Percentiles rank a stretch among this genome's conserved stretches.
phyloP scores from a whole-genome alignment of 2,329 filamentous ascomycete species.

The Penicillium sp. region DNA sequence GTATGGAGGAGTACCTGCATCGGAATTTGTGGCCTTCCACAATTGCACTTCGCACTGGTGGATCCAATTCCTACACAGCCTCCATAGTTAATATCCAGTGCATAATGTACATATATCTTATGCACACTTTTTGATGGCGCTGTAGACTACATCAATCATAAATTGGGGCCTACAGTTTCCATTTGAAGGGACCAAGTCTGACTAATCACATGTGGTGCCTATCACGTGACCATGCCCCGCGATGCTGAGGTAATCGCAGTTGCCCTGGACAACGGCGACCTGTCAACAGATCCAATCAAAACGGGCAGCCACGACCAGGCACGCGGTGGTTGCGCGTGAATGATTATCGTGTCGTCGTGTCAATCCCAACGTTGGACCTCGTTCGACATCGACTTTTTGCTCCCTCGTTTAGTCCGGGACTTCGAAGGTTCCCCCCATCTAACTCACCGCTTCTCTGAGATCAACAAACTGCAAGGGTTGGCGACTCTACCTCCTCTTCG shows the following conservation, averaged over 20 bases:
- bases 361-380: neutral
- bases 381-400: neutral
- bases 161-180: no score
- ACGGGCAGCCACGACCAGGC: slow-evolving; percentile 2
- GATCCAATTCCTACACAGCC: neutral
- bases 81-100: no score
- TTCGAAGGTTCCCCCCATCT: neutral
- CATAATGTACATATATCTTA: neutral
- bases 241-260: slow-evolving; percentile 14
- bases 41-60: slow-evolving; percentile 2
- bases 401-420: neutral
- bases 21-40: neutral
- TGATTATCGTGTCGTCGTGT: slow-evolving; percentile 1
- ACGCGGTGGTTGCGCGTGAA: slow-evolving; percentile 3
- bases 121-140: no score
- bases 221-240: slow-evolving; percentile 5
- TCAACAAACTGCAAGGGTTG: slow-evolving; percentile 21
- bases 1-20: neutral
- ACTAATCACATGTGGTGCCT: no score
- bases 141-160: no score
- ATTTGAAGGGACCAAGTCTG: neutral
- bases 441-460: slow-evolving; percentile 19
- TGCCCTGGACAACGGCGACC: slow-evolving; percentile 20
- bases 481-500: neutral
- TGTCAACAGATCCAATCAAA: slow-evolving; percentile 15